phyloP scores from a whole-genome alignment of 805 yeast species.

The Candida oleophila region DNA sequence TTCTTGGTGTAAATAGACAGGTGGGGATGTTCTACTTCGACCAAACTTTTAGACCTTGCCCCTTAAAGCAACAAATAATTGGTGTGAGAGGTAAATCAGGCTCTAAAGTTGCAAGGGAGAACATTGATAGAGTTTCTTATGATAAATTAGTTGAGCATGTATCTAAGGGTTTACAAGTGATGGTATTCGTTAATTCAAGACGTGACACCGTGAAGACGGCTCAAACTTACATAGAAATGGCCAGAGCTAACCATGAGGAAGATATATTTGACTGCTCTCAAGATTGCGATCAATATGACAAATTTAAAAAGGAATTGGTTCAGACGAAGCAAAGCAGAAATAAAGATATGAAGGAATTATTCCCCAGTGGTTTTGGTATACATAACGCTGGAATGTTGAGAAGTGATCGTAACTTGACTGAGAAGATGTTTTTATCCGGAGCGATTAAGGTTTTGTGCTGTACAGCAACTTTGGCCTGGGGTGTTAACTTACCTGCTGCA shows the following conservation, averaged over 20 bases:
- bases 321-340: constrained; percentile 57
- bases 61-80: constrained; percentile 79
- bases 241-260: constrained; percentile 58
- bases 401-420: constrained; percentile 85
- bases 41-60: constrained; percentile 89
- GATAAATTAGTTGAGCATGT: constrained; percentile 71
- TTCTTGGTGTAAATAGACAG: constrained; percentile 84
- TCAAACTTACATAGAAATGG: constrained; percentile 64
- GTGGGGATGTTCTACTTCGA: constrained; percentile 95
- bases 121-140: constrained; percentile 73
- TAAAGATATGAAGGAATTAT: constrained; percentile 78
- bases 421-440: constrained; percentile 81
- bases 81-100: constrained; percentile 91
- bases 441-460: constrained; percentile 87
- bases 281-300: constrained; percentile 36
- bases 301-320: constrained; percentile 59
- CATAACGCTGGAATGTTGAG: constrained; percentile 98
- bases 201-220: constrained; percentile 90
- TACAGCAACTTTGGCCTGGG: constrained; percentile 99
- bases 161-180: constrained; percentile 76
- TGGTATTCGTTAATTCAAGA: constrained; percentile 96
- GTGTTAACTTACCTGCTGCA: constrained; percentile 97
- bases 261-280: constrained; percentile 58
- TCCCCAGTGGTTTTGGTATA: constrained; percentile 79
- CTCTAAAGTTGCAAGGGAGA: constrained; percentile 64